A percentile compares a stretch with the other conserved stretches of the same genome.
Conservation (phyloP, 2,329 filamentous ascomycete species). For the Phialemonium atrogriseum region DNA sequence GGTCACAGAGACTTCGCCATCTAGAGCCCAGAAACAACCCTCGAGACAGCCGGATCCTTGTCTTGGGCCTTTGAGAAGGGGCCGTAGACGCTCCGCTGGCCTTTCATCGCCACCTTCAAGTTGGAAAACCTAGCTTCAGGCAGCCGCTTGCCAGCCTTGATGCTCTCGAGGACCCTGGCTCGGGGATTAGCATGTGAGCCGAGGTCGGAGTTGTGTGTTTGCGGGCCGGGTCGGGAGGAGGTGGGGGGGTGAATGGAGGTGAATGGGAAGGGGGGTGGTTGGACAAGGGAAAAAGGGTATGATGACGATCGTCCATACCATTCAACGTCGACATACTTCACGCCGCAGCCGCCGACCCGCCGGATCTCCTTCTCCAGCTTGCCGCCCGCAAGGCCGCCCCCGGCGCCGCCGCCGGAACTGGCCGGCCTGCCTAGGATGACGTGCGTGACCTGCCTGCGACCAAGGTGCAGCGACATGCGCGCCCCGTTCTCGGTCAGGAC, state of each 20-base stretch:
- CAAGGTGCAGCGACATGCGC: conserved; percentile 60
- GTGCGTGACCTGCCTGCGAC: conserved; percentile 70
- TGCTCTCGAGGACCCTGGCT: conserved; percentile 69
- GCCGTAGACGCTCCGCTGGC: conserved; percentile 57
- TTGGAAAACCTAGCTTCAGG: conserved; percentile 65
- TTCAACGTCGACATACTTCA: conserved; percentile 74
- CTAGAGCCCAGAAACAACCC: not conserved
- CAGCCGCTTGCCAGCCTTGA: conserved; percentile 66
- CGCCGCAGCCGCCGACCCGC: conserved; percentile 55
- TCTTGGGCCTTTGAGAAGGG: conserved; percentile 16
- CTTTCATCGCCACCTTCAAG: conserved; percentile 50
- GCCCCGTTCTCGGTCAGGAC: conserved; percentile 69
- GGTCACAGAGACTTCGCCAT: not conserved
- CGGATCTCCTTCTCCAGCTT: conserved; percentile 79
- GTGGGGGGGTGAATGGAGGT: not conserved
- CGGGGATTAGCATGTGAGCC: not conserved
- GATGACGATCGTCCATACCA: conserved; percentile 46
- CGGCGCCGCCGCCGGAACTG: conserved; percentile 42
- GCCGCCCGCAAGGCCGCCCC: conserved; percentile 65
- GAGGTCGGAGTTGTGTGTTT: too few species aligned
- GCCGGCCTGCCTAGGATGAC: conserved; percentile 66
- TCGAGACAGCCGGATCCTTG: not conserved
- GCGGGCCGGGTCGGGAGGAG: too few species aligned
- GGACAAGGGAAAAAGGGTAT: conserved; percentile 5
- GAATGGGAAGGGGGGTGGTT: too few species aligned